A percentile compares a stretch with the other conserved stretches of the same genome.
phyloP scores from a whole-genome alignment of 306 rosid species.

The Cicer arietinum region DNA sequence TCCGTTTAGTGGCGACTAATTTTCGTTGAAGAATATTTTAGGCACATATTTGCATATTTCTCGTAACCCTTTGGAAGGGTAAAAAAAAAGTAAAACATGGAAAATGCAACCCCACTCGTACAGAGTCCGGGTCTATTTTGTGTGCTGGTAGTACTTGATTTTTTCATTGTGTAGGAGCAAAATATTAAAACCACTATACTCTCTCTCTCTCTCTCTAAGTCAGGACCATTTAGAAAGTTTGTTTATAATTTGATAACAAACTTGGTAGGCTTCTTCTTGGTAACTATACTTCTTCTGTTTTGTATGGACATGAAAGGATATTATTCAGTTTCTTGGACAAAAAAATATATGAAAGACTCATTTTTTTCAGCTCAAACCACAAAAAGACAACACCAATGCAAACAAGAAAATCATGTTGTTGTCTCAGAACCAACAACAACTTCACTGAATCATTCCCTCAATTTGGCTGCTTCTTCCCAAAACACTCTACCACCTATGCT shows the following conservation, averaged over 20 bases:
- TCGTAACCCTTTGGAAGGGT: conserved; percentile 32
- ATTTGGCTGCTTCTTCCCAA: conserved; percentile 55
- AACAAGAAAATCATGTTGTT: conserved; percentile 56
- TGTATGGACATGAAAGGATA: conserved; percentile 73
- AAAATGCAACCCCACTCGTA: conserved; percentile 57
- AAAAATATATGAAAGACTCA: conserved; percentile 57
- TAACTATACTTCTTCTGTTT: conserved; percentile 53
- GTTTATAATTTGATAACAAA: conserved; percentile 60
- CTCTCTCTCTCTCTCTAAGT: conserved; percentile 34
- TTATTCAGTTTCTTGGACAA: conserved; percentile 62
- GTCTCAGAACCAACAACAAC: conserved; percentile 53
- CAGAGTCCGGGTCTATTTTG: conserved; percentile 48
- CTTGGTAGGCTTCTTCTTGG: conserved; percentile 43
- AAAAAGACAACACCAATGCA: conserved; percentile 77
- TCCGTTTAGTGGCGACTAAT: no score
- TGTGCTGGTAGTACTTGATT: conserved; percentile 48
- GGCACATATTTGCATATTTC: neutral
- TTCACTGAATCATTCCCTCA: conserved; percentile 56
- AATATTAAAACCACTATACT: conserved; percentile 49
- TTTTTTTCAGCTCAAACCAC: conserved; percentile 50
- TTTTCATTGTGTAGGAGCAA: conserved; percentile 57
- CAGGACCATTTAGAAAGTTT: conserved; percentile 43
- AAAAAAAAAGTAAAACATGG: conserved; percentile 42
- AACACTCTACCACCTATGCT: conserved; percentile 44
- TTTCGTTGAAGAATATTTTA: no score